Evolutionary conservation across 192 early-diverging fungal species (phyloP), one percentile per base, ranked within the genome.

Genomic region (Chytriomyces hyalinus): DNA sequence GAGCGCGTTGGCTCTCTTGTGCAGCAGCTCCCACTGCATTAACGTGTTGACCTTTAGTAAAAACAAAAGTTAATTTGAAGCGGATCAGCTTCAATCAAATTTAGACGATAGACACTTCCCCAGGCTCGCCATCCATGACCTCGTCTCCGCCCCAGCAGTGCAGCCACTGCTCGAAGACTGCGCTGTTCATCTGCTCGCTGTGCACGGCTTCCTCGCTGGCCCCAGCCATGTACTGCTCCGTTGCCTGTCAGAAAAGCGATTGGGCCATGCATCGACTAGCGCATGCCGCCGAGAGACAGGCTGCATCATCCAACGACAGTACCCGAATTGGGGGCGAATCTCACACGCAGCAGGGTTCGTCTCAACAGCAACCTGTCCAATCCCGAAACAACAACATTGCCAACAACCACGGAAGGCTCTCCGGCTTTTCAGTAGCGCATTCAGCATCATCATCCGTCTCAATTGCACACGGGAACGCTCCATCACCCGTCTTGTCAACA

Each of bases 111-210:
- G 36, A 36, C 36, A 36, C 36, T 36, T 36, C 36, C 36, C 36
- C 36, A 36, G 36, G 36, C 36, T 36, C 36, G 2, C 36, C 36
- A 36, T 36, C 36, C 36, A 36, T 36, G 36, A 36, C 36, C 36
- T 36, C 36, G 36, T 36, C 36, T 36, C 36, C 36, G 36, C 36
- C 36, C 36, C 36, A 36, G 36, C 36, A 36, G 36, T 36, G 36
- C 36, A 36, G 36, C 36, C 36, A 36, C 10, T 75, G 73, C 49
- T 61, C 17, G 49, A 48, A 48, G 61, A 36, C 46, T 8, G 73
- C 73, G 10, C 73, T 49, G 62, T 75, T 75, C 46, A 47, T 75
- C 9, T 75, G 73, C 50, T 65, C 62, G n/a, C 49, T 75, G 49
- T 75, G 73, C 53, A 26, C 61, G 24, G 47, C 9, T 28, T 65